phyloP scores from a whole-genome alignment of 1,284 basidiomycete species.

The Trametes polyzona region DNA sequence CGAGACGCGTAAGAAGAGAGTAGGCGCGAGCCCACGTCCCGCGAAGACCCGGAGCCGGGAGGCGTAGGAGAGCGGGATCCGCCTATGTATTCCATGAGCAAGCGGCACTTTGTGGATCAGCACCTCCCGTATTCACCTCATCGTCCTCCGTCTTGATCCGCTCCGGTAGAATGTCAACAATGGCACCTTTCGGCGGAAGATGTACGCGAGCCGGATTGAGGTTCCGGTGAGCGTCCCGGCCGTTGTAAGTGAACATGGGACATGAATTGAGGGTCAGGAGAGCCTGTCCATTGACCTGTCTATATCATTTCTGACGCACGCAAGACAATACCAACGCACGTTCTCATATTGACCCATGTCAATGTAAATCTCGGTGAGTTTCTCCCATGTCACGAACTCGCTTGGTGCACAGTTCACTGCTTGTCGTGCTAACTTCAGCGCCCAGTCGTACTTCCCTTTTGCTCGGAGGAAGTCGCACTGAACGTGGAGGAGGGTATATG shows the following conservation, averaged over 20 bases:
- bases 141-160: conserved; percentile 80
- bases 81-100: conserved; percentile 50
- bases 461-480: conserved; percentile 93
- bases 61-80: conserved; percentile 89
- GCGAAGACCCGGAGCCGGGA: conserved; percentile 92
- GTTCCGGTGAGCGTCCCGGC: conserved; percentile 90
- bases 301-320: not conserved
- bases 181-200: conserved; percentile 84
- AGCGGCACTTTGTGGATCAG: not conserved
- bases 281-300: conserved; percentile 48
- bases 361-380: conserved; percentile 94
- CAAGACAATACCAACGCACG: conserved; percentile 38
- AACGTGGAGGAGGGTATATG: conserved; percentile 91
- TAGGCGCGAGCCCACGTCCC: conserved; percentile 98
- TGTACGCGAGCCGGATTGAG: conserved; percentile 85
- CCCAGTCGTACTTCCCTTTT: conserved; percentile 89
- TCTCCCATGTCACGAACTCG: conserved; percentile 99
- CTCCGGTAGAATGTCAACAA: conserved; percentile 82
- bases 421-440: conserved; percentile 88
- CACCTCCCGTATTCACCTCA: conserved; percentile 53
- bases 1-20: conserved; percentile 85
- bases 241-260: conserved; percentile 99
- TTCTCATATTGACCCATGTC: conserved; percentile 88
- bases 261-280: conserved; percentile 97
- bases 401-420: conserved; percentile 98